These are phyloP conservation scores for Pisolithus sp. DNA, from an alignment of 768 basidiomycete species.

Conservation along the genomic window DNA sequence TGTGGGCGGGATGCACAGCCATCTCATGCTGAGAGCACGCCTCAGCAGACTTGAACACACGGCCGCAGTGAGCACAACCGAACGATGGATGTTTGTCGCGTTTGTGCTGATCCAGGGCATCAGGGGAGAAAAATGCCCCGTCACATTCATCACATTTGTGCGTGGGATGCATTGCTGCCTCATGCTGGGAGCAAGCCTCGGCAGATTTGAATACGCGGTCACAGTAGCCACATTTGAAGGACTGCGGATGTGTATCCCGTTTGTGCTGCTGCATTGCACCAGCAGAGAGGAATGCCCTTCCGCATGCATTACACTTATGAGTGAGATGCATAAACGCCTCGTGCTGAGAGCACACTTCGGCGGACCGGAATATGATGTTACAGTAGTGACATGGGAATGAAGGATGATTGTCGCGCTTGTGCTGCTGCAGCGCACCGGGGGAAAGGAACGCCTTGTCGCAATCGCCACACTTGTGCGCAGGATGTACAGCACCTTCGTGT, in stretches of 20 bases:
- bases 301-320: constrained; percentile 1
- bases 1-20: neutral
- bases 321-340: constrained; percentile 5
- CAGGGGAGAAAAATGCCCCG: neutral
- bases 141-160: constrained; percentile 1
- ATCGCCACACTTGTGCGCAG: neutral
- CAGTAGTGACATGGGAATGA: constrained; percentile 15
- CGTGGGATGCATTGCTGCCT: constrained; percentile 5
- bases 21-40: neutral
- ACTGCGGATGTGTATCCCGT: neutral
- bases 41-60: constrained; percentile 2
- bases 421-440: neutral
- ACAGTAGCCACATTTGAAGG: constrained; percentile 8
- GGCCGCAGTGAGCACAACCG: constrained; percentile 5
- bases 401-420: neutral
- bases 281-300: neutral
- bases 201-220: constrained; percentile 7
- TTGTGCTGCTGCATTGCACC: neutral
- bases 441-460: constrained; percentile 2
- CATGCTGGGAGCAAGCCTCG: constrained; percentile 7
- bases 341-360: constrained; percentile 6
- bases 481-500: neutral
- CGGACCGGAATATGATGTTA: constrained; percentile 4
- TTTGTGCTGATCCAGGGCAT: neutral
- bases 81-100: constrained; percentile 1